Evolutionary conservation across 441 rosid species (phyloP), one percentile per base, ranked within the genome.

Genomic region (Codiaeum variegatum): DNA sequence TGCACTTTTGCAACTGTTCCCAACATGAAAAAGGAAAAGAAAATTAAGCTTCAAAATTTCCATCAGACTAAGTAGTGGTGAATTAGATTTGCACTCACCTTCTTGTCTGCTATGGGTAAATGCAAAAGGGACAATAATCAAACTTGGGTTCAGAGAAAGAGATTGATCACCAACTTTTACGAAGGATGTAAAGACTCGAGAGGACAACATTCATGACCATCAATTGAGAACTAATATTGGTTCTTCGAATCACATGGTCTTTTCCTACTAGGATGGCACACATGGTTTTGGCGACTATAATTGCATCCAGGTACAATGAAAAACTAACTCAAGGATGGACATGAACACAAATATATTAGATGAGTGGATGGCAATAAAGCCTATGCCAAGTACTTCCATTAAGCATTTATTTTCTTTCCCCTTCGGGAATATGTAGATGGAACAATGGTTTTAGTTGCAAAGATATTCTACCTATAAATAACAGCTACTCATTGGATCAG

Each of bases 111-210:
- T 44, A 54, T 4, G 52, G 32, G 34, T 18, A 69, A 56, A 23
- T 21, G 32, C 19, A 19, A 31, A 61, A 44, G 44, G 36, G 38
- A 71, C 6, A 26, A 21, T 16, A 51, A 51, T 67, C 28, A 42
- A 49, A 34, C 70, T 18, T 31, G 59, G 21, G 18, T 67, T 67
- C 26, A 40, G 58, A 56, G 5, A 47, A 72, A 62, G 32, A 21
- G 24, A 71, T 18, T 32, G 44, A 16, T 29, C 34, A 62, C 15
- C 34, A 32, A 32, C 31, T 32, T 47, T 61, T 36, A 32, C 11
- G 21, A 46, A 40, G 54, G 21, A 15, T 70, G 29, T 44, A 44
- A 11, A 71, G 31, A n/a, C n/a, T n/a, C n/a, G n/a, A n/a, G n/a
- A 62, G 36, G 10, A 26, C 47, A 32, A 11, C 8, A 52, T 26